phyloP scores from a whole-genome alignment of 768 basidiomycete genomes.

The Boletus rubroflammeus region DNA sequence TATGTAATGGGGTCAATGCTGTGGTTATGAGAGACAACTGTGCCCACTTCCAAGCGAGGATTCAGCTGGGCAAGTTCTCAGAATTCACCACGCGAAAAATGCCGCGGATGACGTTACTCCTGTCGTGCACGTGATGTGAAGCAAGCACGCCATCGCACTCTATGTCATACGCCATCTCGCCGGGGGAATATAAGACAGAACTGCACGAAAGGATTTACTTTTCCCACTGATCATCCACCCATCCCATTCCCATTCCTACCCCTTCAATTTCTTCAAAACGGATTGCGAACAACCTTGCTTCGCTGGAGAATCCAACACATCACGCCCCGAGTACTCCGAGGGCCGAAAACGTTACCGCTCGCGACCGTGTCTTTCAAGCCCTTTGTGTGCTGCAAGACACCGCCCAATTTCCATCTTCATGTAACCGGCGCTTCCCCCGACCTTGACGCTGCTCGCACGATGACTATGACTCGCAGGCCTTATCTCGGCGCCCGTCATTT shows the following conservation, averaged over 20 bases:
- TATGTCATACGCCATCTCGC: conserved; percentile 9
- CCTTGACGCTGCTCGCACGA: neutral
- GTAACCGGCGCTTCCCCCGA: neutral
- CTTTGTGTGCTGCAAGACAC: neutral
- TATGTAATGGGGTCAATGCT: neutral
- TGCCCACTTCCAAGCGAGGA: no score
- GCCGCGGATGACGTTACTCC: neutral
- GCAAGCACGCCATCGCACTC: conserved; percentile 28
- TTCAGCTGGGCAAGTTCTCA: neutral
- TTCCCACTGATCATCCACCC: neutral
- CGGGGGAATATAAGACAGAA: conserved; percentile 18
- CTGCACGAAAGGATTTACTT: neutral
- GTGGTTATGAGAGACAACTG: neutral
- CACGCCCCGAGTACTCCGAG: neutral
- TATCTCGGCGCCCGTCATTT: neutral
- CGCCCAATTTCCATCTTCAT: neutral
- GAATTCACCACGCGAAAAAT: neutral
- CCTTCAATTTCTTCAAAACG: no score
- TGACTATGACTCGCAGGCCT: neutral
- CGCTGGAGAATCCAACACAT: neutral
- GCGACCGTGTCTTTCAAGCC: neutral
- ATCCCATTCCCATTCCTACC: no score
- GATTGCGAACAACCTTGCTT: neutral
- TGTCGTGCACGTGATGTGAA: conserved; percentile 29
- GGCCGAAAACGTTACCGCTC: neutral